Base-by-base conservation (phyloP, 352 stramenopile genomes). In the Phytopythium sindhum region DNA sequence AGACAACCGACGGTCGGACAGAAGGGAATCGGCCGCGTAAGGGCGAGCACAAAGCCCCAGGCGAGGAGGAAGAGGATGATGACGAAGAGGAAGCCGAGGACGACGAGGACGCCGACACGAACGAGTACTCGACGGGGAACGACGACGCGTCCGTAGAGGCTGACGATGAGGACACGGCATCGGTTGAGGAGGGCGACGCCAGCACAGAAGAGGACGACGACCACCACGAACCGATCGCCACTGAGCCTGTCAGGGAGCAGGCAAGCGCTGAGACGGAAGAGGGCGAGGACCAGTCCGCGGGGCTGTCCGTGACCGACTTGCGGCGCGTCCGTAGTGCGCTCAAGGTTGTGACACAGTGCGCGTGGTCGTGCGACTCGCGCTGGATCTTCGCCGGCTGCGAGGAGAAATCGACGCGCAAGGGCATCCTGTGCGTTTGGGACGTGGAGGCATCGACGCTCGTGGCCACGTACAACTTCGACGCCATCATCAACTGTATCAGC, bases 341-440 rank as follows among this genome's bases (percentile, higher is more conserved):
- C 11, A 92, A 92, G 56, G 77, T 88, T 31, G 84, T 92, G 3
- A 81, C 79, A 1, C 69, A 76, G 39, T 86, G 77, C 60, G 77
- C 67, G 31, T 92, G 84, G 84, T 89, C 81, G 31, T 92, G 80
- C 31, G 73, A 92, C 53, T 85, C 78, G 26, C 68, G 68, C 2
- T 76, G 70, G 56, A 48, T 92, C 9, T 89, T 89, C 61, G 80
- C 80, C 0, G 81, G 75, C 2, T 92, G 84, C 59, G 84, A 92
- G 52, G 83, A 90, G 57, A 89, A 89, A 53, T 72, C 67, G 47
- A 90, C 71, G 15, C 73, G 80, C 11, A 71, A 74, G 26, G 81
- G 78, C 21, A 69, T 78, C 6, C 62, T 92, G 4, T 90, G 79
- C 41, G 77, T 92, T 11, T 92, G 84, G 84, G 78, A 92, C 41